These are phyloP conservation scores for Scedosporium aurantiacum DNA, from an alignment of 2,329 filamentous ascomycete species.

Conservation along the genomic window DNA sequence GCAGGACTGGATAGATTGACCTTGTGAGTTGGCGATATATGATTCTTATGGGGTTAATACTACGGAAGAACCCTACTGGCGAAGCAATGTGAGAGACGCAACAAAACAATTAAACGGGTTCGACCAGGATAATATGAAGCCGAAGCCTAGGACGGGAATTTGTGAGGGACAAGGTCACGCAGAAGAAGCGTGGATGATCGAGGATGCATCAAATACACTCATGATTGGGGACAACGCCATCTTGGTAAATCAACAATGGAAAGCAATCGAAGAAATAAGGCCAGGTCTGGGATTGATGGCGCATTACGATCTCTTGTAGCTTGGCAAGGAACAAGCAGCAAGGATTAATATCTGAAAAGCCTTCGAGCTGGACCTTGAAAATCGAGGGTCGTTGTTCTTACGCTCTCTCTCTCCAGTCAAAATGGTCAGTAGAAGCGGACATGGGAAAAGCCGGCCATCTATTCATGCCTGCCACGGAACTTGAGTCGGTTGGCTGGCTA, in stretches of 20 bases:
- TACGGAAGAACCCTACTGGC: not conserved
- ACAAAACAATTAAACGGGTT: not conserved
- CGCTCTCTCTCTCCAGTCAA: no score
- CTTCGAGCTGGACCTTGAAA: no score
- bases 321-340: not conserved
- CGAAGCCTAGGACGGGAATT: not conserved
- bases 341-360: not conserved
- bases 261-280: not conserved
- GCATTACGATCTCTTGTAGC: not conserved
- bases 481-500: no score
- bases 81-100: not conserved
- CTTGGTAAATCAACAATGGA: not conserved
- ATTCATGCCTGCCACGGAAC: no score
- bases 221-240: not conserved
- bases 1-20: not conserved
- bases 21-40: not conserved
- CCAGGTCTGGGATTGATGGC: not conserved
- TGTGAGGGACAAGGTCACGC: not conserved
- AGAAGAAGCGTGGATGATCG: no score
- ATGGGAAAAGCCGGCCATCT: no score
- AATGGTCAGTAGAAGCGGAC: no score
- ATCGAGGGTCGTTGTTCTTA: no score
- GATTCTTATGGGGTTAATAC: not conserved
- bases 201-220: not conserved
- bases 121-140: not conserved